These are phyloP conservation scores for Setaria italica DNA, from an alignment of 202 grass and related monocot genomes.

Conservation along the genomic window DNA sequence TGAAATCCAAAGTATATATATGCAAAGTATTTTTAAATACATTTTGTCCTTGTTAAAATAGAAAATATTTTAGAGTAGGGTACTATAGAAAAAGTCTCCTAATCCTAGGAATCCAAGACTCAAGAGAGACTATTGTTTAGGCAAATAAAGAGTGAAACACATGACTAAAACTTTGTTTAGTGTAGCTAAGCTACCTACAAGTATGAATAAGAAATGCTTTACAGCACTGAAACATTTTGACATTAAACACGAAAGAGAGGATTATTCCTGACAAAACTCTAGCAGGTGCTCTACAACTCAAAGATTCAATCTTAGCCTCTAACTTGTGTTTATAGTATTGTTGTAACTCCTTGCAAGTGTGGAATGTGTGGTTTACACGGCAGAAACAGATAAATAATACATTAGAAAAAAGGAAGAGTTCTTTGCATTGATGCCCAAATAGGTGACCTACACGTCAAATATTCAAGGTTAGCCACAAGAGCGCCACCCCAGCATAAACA, in stretches of 20 bases:
- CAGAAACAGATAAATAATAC: background rate
- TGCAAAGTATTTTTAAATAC: background rate
- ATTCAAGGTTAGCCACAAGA: conserved; percentile 7
- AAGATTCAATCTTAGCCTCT: conserved; percentile 29
- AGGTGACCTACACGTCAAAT: background rate
- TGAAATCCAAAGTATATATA: background rate
- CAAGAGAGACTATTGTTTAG: background rate
- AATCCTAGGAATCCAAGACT: background rate
- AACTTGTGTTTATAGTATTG: background rate
- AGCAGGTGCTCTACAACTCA: background rate
- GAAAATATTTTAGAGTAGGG: background rate
- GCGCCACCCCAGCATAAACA: conserved; percentile 9
- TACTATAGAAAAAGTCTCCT: background rate
- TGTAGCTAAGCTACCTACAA: background rate
- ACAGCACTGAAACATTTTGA: background rate
- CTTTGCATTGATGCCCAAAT: background rate
- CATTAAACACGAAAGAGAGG: background rate
- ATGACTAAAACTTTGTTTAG: background rate
- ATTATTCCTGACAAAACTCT: background rate
- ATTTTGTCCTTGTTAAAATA: background rate
- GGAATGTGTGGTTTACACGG: background rate
- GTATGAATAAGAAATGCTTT: background rate
- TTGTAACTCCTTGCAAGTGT: background rate
- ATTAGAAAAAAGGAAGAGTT: background rate
- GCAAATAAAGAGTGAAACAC: background rate